A percentile compares a stretch with the other conserved stretches of the same genome.
Evolutionary conservation across 257 asterid genomes (phyloP).

Genomic region (Ocimum tenuiflorum): DNA sequence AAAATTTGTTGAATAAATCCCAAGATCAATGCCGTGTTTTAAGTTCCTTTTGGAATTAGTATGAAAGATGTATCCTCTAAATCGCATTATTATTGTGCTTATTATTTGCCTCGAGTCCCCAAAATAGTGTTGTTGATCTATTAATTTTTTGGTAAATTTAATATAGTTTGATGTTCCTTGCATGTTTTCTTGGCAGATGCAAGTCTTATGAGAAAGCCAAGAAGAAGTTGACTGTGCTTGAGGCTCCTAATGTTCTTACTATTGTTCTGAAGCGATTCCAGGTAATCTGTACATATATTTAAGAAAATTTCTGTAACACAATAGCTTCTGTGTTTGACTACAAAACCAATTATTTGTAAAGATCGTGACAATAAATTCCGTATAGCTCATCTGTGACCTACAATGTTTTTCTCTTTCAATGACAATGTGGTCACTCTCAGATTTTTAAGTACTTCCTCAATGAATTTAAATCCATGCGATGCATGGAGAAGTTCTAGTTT

Average conservation of each 20-base stretch:
- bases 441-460: too few species aligned
- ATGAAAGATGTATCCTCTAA: background rate
- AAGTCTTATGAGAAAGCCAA: constrained; percentile 63
- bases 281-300: constrained; percentile 18
- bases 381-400: too few species aligned
- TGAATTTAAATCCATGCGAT: too few species aligned
- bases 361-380: too few species aligned
- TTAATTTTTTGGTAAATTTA: constrained; percentile 2
- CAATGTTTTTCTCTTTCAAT: too few species aligned
- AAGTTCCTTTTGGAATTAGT: constrained; percentile 1
- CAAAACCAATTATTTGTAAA: too few species aligned
- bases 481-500: too few species aligned
- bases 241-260: constrained; percentile 61
- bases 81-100: background rate
- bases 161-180: background rate
- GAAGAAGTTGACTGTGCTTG: constrained; percentile 45
- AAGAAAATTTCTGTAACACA: background rate
- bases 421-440: too few species aligned
- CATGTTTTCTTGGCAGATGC: constrained; percentile 32
- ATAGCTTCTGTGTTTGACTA: too few species aligned
- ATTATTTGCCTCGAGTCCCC: background rate
- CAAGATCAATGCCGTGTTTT: background rate
- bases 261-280: constrained; percentile 50
- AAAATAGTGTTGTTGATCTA: background rate
- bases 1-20: background rate